Evolutionary conservation across 1,284 basidiomycete genomes (phyloP), one percentile per base, ranked within the genome.

Genomic region (Ustilago sp.): DNA sequence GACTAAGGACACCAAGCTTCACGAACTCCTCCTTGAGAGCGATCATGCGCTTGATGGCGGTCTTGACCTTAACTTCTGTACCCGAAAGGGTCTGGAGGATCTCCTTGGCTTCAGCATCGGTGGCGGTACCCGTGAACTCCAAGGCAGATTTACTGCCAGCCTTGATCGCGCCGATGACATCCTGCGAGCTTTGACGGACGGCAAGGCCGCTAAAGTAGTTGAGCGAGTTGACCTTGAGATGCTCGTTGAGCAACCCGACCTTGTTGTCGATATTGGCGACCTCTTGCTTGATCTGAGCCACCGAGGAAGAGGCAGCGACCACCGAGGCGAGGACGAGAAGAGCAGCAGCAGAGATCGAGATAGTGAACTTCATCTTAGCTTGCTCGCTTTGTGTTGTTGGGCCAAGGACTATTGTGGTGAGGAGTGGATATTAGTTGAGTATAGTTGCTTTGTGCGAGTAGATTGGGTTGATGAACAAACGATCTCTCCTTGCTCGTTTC

Each of bases 311-410:
- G 13, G 67, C 61, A 8, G 67, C 17, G 0, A 35, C 57, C 8
- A 57, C 9, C 17, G 57, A 50, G 38, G 48, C 67, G 28, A 63
- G 43, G 5, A 48, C 55, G 28, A 69, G 36, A 34, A 69, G 43
- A 34, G 35, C 15, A 47, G 58, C 57, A n/a, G 57, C n/a, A n/a
- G 23, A 28, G 23, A 35, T 39, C n/a, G 59, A 17, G 36, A 43
- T 51, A 19, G 67, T 17, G 58, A 68, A 38, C 59, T 62, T 68
- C 66, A 68, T 68, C 28, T 52, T 59, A 36, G 6, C 48, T 50
- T 50, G 48, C 5, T 13, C 23, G 28, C 28, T 32, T 31, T 2
- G 31, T 12, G 3, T 12, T 12, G 48, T 31, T 31, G 0, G 9
- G 4, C 1, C 3, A 7, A 32, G 31, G 48, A 17, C 31, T 31